Evolutionary conservation across 345 rosid genomes (phyloP), one percentile per base, ranked within the genome.

Genomic region (Brassica cretica): DNA sequence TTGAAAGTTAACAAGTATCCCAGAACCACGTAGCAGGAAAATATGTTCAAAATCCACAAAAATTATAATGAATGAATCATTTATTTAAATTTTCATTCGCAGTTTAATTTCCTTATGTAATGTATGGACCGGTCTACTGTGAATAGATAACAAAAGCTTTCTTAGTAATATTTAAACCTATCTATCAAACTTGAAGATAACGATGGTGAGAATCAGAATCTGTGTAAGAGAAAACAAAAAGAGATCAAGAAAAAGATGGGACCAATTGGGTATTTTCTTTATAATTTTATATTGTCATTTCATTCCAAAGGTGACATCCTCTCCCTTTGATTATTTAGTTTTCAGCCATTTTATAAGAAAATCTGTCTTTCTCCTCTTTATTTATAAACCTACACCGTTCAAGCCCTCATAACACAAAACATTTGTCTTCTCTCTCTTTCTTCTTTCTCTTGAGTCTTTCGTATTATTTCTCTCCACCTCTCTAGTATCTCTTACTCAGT

Each of bases 191-290:
- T 74, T 79, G 61, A 69, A 64, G 72, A 55, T 6, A 64, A 79
- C 66, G 79, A 69, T 70, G 51, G 15, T n/a, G 35, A n/a, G 82
- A 74, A 79, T 74, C 75, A 74, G 75, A 74, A 74, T 79, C 66
- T 76, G 76, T 76, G 77, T 71, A 72, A 75, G 82, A 68, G 11
- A 71, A 66, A 76, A 80, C 83, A 80, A 80, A 80, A 80, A 65
- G 76, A 80, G 49, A 58, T 41, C 51, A 41, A 63, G 33, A 51
- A 46, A 53, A 53, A 53, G 24, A 53, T 53, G 10, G 59, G 59
- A 15, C 78, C 39, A 73, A 35, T 63, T 74, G 78, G 19, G 12
- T 16, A 8, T 63, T 29, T 30, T 30, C 18, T 60, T 32, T 72
- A 59, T 24, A 15, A 29, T 37, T 56, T 15, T 60, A 39, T 79